These are phyloP conservation scores for Petunia axillaris DNA, from an alignment of 257 asterid genomes.

Conservation along the genomic window DNA sequence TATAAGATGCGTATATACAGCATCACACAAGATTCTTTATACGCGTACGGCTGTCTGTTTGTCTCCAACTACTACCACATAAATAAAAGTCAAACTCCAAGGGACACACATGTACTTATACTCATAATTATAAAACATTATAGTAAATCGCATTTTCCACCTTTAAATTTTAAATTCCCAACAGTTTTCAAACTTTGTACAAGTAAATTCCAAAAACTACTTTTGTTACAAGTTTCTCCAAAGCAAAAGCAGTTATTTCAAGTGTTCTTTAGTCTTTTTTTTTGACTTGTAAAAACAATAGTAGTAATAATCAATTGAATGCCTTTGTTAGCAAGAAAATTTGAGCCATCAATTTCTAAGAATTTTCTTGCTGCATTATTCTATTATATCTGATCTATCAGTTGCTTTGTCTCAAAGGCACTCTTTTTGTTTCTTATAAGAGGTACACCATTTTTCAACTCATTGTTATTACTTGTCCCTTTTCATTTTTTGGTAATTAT, in stretches of 20 bases:
- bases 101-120: no score
- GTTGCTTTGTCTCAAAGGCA: slow-evolving; percentile 58
- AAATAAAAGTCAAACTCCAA: slow-evolving; percentile 25
- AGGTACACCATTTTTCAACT: slow-evolving; percentile 12
- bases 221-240: not conserved
- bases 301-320: not conserved
- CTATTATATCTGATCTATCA: not conserved
- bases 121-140: not conserved
- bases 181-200: not conserved
- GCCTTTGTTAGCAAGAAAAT: slow-evolving; percentile 22
- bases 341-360: not conserved
- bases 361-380: not conserved
- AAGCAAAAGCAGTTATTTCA: not conserved
- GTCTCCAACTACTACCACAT: not conserved
- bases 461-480: slow-evolving; percentile 4
- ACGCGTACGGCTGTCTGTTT: slow-evolving; percentile 18
- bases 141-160: not conserved
- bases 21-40: not conserved
- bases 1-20: not conserved
- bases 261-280: not conserved
- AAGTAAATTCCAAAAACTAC: not conserved
- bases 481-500: not conserved
- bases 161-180: not conserved
- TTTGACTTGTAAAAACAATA: not conserved
- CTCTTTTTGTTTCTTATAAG: slow-evolving; percentile 31